Evolutionary conservation across 2,329 filamentous ascomycete genomes (phyloP), one percentile per base, ranked within the genome.

Genomic region (Colletotrichum sp.): DNA sequence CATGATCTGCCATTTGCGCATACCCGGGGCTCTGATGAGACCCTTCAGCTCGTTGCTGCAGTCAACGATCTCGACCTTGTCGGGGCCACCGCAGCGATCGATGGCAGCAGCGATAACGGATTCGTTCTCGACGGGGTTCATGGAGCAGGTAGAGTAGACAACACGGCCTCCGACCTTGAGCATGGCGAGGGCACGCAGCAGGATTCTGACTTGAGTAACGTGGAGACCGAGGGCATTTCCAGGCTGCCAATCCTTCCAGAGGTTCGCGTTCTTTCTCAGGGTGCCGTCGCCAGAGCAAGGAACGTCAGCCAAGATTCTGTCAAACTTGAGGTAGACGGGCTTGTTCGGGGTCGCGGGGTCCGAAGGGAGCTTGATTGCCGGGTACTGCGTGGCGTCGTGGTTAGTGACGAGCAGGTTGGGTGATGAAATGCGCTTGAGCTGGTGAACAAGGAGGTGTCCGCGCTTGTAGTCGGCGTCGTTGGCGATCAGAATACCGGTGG

Each of bases 91-190:
- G 81, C 96, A 99, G 72, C 96, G 92, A 80, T 96, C 94, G 80
- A 99, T 96, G 13, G 97, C 97, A 30, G 94, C 93, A 1, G 95
- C 93, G 76, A 99, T 89, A 18, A 99, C 96, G 8, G 97, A 94
- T 86, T 99, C 97, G 82, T 99, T 98, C 88, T 99, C 97, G 32
- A 99, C 92, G 0, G 97, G 97, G 86, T 99, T 99, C 94, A 99
- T 95, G 85, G 96, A 98, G 90, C 97, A 99, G 24, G 97, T 99
- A 5, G 96, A 99, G 87, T 99, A 99, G 68, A 99, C 96, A 32
- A 99, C 95, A 78, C 96, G 92, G 67, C 97, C 97, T 55, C 97
- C 96, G 72, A 95, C 94, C 88, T 98, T 99, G 79, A 99, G 92
- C 93, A 99, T 95, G 86, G 99, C 96, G 67, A 99, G 89, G 36